These are phyloP conservation scores for Harringtonia lauricola DNA, from an alignment of 2,329 filamentous ascomycete genomes.

Conservation along the genomic window DNA sequence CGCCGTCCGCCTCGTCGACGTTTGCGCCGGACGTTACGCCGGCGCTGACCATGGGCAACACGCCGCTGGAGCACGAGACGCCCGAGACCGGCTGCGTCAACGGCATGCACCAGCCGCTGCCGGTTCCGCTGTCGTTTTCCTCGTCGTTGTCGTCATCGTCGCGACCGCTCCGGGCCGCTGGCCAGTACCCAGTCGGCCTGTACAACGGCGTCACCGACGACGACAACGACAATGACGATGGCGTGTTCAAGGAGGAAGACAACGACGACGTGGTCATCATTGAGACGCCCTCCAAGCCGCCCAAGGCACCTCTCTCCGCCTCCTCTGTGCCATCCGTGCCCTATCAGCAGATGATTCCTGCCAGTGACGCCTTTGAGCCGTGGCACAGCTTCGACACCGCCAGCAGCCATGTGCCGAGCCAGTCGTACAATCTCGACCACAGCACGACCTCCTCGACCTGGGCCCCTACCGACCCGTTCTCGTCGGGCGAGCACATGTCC, in stretches of 20 bases:
- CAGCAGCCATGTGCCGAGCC: no score
- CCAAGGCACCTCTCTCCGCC: no score
- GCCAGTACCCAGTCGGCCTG: no score
- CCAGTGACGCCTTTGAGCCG: no score
- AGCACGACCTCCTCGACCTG: no score
- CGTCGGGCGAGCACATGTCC: background rate
- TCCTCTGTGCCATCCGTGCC: background rate
- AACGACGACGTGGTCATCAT: conserved; percentile 22
- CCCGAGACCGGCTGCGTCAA: conserved; percentile 5
- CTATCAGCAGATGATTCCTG: no score
- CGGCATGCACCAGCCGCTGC: background rate
- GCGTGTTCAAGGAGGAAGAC: no score
- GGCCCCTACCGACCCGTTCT: conserved; percentile 6
- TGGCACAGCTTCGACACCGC: no score
- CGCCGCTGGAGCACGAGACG: conserved; percentile 7
- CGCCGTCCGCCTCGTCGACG: background rate
- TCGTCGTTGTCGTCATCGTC: no score
- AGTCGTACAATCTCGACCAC: no score
- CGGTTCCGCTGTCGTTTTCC: background rate
- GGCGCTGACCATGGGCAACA: conserved; percentile 5
- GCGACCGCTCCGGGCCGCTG: no score
- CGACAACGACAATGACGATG: conserved; percentile 17
- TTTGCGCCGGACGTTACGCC: conserved; percentile 5
- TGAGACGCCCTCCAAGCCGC: conserved; percentile 26
- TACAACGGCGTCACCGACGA: conserved; percentile 2